Conservation (phyloP, 257 asterid species). For the Petrea volubilis region DNA sequence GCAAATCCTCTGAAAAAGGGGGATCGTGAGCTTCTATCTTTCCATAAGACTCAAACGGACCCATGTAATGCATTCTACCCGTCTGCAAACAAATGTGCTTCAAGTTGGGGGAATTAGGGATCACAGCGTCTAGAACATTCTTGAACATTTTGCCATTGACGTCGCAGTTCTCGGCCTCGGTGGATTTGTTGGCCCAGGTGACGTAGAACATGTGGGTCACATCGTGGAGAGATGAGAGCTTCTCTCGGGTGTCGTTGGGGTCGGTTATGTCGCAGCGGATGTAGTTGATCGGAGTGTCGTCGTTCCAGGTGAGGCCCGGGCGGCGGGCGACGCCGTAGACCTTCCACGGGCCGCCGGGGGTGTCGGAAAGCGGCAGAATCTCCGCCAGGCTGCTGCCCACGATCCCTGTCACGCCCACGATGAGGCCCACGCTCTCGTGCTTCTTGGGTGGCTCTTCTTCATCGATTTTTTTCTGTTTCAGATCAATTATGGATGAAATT, state of each 20-base stretch:
- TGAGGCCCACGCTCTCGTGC: constrained; percentile 29
- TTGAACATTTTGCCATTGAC: constrained; percentile 31
- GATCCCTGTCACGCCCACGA: constrained; percentile 39
- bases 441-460: constrained; percentile 19
- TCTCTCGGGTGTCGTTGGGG: constrained; percentile 15
- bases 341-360: constrained; percentile 49
- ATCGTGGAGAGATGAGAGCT: constrained; percentile 29
- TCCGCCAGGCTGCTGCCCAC: constrained; percentile 44
- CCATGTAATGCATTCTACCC: constrained; percentile 29
- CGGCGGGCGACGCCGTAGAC: constrained; percentile 46
- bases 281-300: constrained; percentile 23
- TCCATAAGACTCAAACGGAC: constrained; percentile 23
- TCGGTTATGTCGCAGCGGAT: constrained; percentile 32
- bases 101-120: constrained; percentile 35
- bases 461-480: constrained; percentile 26
- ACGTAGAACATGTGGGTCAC: constrained; percentile 38
- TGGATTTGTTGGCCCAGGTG: constrained; percentile 29
- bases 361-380: constrained; percentile 39
- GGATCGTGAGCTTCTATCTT: constrained; percentile 25
- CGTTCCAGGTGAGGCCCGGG: constrained; percentile 30
- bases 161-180: constrained; percentile 23
- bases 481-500: not conserved
- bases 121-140: constrained; percentile 34
- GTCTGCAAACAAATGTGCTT: constrained; percentile 38
- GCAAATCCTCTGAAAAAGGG: constrained; percentile 32